These are phyloP conservation scores for Phytopythium ostracodes DNA, from an alignment of 352 stramenopile genomes.

Conservation along the genomic window DNA sequence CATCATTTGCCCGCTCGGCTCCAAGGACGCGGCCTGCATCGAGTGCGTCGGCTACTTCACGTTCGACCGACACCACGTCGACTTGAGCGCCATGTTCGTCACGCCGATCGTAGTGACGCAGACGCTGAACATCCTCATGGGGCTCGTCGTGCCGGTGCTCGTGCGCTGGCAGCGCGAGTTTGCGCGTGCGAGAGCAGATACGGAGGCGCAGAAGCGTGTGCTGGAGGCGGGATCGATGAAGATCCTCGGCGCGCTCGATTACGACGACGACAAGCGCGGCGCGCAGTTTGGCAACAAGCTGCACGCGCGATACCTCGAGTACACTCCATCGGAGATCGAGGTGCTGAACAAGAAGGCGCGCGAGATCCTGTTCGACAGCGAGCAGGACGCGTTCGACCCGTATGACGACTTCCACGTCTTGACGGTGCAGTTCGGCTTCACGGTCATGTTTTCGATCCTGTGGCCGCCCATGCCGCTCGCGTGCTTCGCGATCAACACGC, in stretches of 20 bases:
- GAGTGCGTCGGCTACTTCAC: constrained; percentile 79
- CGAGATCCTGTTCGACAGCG: constrained; percentile 66
- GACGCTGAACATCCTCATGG: constrained; percentile 69
- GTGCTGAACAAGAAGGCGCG: constrained; percentile 65
- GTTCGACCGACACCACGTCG: constrained; percentile 82
- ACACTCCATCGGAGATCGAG: constrained; percentile 54
- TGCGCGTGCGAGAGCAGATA: constrained; percentile 52
- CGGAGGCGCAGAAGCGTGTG: constrained; percentile 62
- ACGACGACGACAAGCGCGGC: constrained; percentile 37
- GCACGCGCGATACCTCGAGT: constrained; percentile 60
- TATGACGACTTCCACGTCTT: constrained; percentile 75
- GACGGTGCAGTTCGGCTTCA: constrained; percentile 71
- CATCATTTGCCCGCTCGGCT: constrained; percentile 52
- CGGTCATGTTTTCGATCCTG: constrained; percentile 79
- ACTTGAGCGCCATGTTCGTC: constrained; percentile 83
- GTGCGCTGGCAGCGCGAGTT: constrained; percentile 64
- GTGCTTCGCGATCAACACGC: constrained; percentile 65
- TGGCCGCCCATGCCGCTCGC: constrained; percentile 74
- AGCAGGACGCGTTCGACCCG: constrained; percentile 68
- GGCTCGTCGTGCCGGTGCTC: constrained; percentile 60
- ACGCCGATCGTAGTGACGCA: constrained; percentile 85
- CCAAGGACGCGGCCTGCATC: constrained; percentile 66
- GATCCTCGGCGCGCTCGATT: constrained; percentile 76
- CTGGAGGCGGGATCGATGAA: constrained; percentile 72
- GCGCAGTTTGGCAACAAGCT: constrained; percentile 76